Percentiles rank a stretch among this genome's conserved stretches.
phyloP scores from a whole-genome alignment of 192 early-diverging fungal genomes.

The Phycomyces blakesleeanus region DNA sequence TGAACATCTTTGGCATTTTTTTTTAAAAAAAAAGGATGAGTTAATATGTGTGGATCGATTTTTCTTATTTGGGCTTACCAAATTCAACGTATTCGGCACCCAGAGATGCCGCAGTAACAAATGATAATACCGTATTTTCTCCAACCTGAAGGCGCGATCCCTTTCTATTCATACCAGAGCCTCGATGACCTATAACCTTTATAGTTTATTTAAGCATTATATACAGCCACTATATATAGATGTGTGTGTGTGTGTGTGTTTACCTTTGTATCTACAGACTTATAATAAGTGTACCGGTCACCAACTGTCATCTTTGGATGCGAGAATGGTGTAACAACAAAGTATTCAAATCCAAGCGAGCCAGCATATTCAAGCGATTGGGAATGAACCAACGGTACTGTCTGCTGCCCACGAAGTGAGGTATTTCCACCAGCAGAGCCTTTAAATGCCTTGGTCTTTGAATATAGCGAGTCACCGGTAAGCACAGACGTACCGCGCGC shows the following conservation, averaged over 20 bases:
- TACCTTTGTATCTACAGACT: constrained; percentile 45
- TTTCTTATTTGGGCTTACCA: constrained; percentile 39
- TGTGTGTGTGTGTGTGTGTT: too few species aligned
- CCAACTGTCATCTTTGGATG: constrained; percentile 55
- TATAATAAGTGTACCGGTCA: constrained; percentile 55
- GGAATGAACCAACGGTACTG: constrained; percentile 53
- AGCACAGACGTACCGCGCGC: constrained; percentile 57
- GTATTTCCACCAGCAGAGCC: constrained; percentile 35
- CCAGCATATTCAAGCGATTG: constrained; percentile 54
- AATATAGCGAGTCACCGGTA: constrained; percentile 44
- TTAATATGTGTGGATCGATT: not conserved
- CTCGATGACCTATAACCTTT: constrained; percentile 82
- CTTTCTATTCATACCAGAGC: constrained; percentile 76
- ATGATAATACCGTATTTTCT: constrained; percentile 88
- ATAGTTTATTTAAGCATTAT: not conserved
- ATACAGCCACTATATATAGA: too few species aligned
- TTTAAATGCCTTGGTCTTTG: constrained; percentile 26
- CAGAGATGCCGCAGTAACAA: constrained; percentile 74
- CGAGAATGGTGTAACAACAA: constrained; percentile 60
- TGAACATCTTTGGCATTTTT: constrained; percentile 66
- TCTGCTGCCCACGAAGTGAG: constrained; percentile 50
- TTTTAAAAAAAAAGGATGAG: not conserved
- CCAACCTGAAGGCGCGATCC: constrained; percentile 72
- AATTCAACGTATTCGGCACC: constrained; percentile 92
- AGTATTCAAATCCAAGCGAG: constrained; percentile 52